These are phyloP conservation scores for Arabis hirsuta DNA, from an alignment of 345 rosid species.

Conservation along the genomic window DNA sequence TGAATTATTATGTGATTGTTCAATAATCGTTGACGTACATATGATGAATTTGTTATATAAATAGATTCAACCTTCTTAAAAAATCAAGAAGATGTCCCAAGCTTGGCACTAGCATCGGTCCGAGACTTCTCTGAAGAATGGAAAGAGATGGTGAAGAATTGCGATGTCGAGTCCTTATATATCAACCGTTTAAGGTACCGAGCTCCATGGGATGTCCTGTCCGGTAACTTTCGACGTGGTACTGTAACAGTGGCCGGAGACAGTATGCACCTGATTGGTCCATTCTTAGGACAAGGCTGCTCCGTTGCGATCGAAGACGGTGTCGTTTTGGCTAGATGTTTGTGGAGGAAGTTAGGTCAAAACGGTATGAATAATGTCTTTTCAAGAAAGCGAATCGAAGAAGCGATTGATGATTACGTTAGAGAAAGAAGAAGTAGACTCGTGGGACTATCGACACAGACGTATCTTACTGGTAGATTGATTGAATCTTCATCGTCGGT, in stretches of 20 bases:
- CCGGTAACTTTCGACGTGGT: conserved; percentile 44
- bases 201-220: conserved; percentile 49
- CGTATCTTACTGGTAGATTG: conserved; percentile 48
- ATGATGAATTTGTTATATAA: not conserved
- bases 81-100: conserved; percentile 44
- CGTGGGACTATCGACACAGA: conserved; percentile 50
- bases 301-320: conserved; percentile 56
- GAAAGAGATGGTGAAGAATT: conserved; percentile 47
- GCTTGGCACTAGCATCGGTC: conserved; percentile 35
- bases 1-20: not conserved
- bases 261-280: conserved; percentile 61
- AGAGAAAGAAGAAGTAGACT: conserved; percentile 53
- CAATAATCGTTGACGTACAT: not conserved
- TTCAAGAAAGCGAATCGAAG: conserved; percentile 24
- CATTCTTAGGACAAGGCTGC: conserved; percentile 59
- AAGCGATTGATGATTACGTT: conserved; percentile 46
- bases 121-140: conserved; percentile 45
- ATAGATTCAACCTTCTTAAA: conserved; percentile 11
- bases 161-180: conserved; percentile 45
- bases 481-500: conserved; percentile 34
- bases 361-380: not conserved
- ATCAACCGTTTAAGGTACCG: conserved; percentile 48
- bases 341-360: conserved; percentile 43
- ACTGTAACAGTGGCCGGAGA: conserved; percentile 58
- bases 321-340: conserved; percentile 55